Base-by-base conservation (phyloP, 2,329 filamentous ascomycete species). In the Xylaria sp. region DNA sequence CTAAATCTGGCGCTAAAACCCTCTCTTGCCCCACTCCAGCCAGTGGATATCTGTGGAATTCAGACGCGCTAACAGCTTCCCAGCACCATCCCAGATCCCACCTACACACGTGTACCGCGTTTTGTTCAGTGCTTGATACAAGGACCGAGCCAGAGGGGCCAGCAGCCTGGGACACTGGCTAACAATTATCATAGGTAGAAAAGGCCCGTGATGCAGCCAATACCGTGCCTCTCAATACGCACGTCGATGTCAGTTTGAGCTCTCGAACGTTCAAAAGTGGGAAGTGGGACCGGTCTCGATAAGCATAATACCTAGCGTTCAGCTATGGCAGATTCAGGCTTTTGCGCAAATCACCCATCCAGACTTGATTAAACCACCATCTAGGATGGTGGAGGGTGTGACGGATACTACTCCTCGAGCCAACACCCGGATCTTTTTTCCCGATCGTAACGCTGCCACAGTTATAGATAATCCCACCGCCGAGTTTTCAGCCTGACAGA, bases 101-200 rank as follows among this genome's bases (percentile, higher is more conserved):
- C 37, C 55, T 12, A 28, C 34, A 28, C 55, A 57, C 55, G 55
- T 57, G 55, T 44, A 57, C 55, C 55, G 34, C 34, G 54, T 57
- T 57, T 57, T 57, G 18, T 52, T 18, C 44, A 23, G 25, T 54
- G 50, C 32, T 23, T 44, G 13, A 56, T 56, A 51, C 57, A 65
- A 60, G 56, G 63, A 18, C 50, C 54, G 44, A 32, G 44, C 12
- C 44, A 44, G 32, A 28, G 20, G n/a, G 18, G 2, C 32, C 51
- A 32, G 51, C 39, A 12, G 23, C 54, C 7, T 9, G 28, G 41
- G 12, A 46, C 23, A 10, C n/a, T n/a, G 34, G 20, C 41, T 23
- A 3, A 6, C 20, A 23, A 41, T 25, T 57, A 25, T 44, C 25
- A 57, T 44, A 57, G 55, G 55, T 18, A 57, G 55, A 57, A 57